Evolutionary conservation across 768 basidiomycete genomes (phyloP).

Genomic region (Boletus reticulatus): DNA sequence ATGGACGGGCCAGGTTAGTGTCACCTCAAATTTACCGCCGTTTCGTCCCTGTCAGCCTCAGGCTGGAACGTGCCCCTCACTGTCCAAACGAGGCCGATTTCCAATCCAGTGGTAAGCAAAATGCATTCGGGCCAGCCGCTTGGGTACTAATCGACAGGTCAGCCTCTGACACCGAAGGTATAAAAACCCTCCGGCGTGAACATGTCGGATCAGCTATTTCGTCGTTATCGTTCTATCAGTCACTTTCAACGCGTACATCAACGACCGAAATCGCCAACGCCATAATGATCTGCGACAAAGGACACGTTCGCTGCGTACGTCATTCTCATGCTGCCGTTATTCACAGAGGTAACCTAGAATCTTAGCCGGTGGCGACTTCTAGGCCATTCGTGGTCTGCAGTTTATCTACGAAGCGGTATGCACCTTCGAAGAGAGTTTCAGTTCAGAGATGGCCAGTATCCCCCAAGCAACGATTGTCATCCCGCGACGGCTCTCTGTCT

Average conservation of each 20-base stretch:
- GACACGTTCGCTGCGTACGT: background rate
- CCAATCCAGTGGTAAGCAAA: background rate
- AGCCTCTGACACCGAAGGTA: background rate
- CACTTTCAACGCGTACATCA: background rate
- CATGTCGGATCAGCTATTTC: background rate
- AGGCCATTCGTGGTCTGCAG: conserved; percentile 14
- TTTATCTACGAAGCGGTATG: background rate
- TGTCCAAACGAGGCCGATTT: background rate
- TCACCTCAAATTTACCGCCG: too few species aligned
- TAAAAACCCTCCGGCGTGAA: background rate
- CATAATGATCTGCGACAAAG: background rate
- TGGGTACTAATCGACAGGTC: background rate
- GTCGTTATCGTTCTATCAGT: background rate
- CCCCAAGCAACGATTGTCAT: too few species aligned
- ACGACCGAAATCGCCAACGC: background rate
- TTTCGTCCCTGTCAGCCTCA: too few species aligned
- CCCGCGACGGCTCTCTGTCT: too few species aligned
- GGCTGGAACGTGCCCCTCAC: too few species aligned
- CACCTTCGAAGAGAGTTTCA: too few species aligned
- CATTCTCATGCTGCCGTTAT: background rate
- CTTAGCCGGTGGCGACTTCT: background rate
- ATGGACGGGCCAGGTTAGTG: too few species aligned
- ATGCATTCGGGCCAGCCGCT: background rate
- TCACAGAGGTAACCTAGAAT: background rate
- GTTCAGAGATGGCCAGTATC: too few species aligned